Evolutionary conservation across 352 stramenopile species (phyloP), one percentile per base, ranked within the genome.

Genomic region (Phytophthora lateralis): DNA sequence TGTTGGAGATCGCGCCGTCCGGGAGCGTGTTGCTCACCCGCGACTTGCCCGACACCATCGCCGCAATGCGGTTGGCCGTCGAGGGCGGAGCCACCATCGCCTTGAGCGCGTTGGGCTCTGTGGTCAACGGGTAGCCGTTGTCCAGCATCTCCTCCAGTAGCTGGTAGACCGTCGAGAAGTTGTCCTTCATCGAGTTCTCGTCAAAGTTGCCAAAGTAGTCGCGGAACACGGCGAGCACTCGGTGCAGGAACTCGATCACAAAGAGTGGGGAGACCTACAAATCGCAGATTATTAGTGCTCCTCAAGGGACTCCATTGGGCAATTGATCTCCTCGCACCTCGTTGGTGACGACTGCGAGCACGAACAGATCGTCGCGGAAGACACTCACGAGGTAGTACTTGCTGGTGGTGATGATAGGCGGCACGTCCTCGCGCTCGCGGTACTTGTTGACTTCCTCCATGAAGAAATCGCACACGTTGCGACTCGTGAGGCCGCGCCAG

Each of bases 161-260:
- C 73, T 98, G 93, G 73, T 98, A 98, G 17, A 98, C 93, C 0
- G 91, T 98, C 6, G 88, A 97, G 71, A 99, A 99, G 73, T 99
- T 99, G 66, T 99, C 96, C 75, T 99, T 99, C 69, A 99, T 98
- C 4, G 95, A 90, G 59, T 87, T 93, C 66, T 99, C 97, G 65
- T 99, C 95, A 27, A 98, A 96, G 12, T 89, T 90, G 56, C 94
- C 96, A 78, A 99, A 98, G 73, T 99, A 99, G 42, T 98, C 89
- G 12, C 91, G 85, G 66, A 99, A 98, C 5, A 98, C 98, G 17
- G 97, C 94, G 20, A 98, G 81, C 14, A 99, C 85, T 17, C 97
- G 86, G 73, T 99, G 96, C 42, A 99, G 68, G 60, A 99, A 99
- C 82, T 99, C 97, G 45, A 99, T 96, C 48, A 99, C 86, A 59